Conservation (phyloP, 2,329 filamentous ascomycete species). For the Chaetomiaceae sp. region DNA sequence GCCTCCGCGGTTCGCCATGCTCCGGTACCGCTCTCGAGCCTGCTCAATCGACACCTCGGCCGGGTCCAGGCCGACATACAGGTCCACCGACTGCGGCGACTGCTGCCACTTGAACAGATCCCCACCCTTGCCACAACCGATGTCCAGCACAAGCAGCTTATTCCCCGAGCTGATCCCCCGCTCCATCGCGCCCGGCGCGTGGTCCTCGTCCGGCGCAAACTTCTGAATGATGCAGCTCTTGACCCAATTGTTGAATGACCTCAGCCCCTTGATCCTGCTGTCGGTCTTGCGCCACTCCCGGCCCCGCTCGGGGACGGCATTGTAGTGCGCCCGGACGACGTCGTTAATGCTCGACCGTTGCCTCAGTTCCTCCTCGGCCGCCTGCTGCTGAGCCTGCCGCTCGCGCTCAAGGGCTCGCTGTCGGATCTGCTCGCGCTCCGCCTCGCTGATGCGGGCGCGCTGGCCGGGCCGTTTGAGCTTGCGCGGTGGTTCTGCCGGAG, state of each 20-base stretch:
- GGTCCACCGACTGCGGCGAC: constrained; percentile 81
- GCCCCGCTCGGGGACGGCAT: constrained; percentile 87
- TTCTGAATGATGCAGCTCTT: constrained; percentile 97
- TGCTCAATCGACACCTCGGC: constrained; percentile 90
- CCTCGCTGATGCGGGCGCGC: constrained; percentile 61
- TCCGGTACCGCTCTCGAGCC: constrained; percentile 75
- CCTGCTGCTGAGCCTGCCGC: constrained; percentile 37
- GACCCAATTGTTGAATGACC: constrained; percentile 98
- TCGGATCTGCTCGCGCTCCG: constrained; percentile 64
- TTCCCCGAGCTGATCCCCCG: constrained; percentile 46
- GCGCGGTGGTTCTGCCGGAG: constrained; percentile 45
- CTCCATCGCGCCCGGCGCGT: constrained; percentile 56
- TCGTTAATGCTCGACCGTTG: constrained; percentile 66
- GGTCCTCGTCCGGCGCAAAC: constrained; percentile 78
- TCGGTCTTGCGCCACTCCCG: constrained; percentile 93
- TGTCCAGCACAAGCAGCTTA: constrained; percentile 77
- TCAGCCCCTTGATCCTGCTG: constrained; percentile 88
- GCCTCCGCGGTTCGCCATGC: constrained; percentile 60
- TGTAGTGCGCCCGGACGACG: constrained; percentile 91
- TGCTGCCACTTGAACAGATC: constrained; percentile 96
- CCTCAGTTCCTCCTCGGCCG: constrained; percentile 37
- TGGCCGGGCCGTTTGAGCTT: constrained; percentile 66
- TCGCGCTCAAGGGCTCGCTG: constrained; percentile 55
- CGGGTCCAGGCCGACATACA: constrained; percentile 92
- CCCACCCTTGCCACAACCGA: constrained; percentile 95